Evolutionary conservation across 148 eudicot genomes (phyloP).

Genomic region (Cornus controversa): DNA sequence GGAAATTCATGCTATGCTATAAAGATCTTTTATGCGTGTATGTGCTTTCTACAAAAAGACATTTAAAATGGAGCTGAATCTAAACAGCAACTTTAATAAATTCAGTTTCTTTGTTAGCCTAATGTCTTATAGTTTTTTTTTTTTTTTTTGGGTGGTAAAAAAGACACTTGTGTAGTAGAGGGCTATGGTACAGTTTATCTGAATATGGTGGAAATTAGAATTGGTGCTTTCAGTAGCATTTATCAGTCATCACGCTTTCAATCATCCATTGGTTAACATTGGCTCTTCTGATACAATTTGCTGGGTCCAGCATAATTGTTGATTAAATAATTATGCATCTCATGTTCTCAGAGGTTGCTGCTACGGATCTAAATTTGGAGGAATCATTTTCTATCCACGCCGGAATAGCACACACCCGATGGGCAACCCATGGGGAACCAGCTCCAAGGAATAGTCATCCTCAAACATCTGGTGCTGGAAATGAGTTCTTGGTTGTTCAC

Average conservation of each 20-base stretch:
- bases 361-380: slow-evolving; percentile 72
- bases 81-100: too few relatives aligned
- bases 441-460: slow-evolving; percentile 97
- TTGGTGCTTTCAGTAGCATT: background rate
- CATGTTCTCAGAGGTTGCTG: slow-evolving; percentile 63
- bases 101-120: background rate
- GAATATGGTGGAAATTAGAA: background rate
- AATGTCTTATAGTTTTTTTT: too few relatives aligned
- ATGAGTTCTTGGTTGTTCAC: slow-evolving; percentile 91
- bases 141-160: too few relatives aligned
- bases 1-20: too few relatives aligned
- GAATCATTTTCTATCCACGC: slow-evolving; percentile 81
- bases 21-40: too few relatives aligned
- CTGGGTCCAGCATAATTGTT: background rate
- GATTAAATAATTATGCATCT: slow-evolving; percentile 8
- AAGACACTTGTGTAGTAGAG: background rate
- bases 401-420: slow-evolving; percentile 97
- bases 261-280: background rate
- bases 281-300: background rate
- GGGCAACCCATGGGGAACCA: slow-evolving; percentile 99
- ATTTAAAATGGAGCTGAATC: background rate
- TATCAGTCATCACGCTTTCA: slow-evolving; percentile 9
- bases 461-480: slow-evolving; percentile 80
- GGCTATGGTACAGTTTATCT: background rate
- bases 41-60: too few relatives aligned